Conservation (phyloP, 805 yeast genomes). For the Cyberlindnera petersonii region DNA sequence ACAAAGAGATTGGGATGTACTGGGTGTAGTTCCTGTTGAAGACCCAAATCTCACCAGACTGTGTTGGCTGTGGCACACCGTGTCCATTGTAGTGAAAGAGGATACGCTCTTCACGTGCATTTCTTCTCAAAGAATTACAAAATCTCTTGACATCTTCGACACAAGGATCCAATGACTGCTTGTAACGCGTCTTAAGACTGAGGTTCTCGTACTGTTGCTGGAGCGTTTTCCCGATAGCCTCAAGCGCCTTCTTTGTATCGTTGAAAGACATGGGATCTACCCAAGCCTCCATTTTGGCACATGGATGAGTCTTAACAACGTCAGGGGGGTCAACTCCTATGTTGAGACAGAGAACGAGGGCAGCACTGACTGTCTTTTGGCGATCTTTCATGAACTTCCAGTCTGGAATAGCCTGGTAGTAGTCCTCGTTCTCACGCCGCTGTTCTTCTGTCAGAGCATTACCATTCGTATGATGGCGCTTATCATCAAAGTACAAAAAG, state of each 20-base stretch:
- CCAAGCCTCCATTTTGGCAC: conserved; percentile 91
- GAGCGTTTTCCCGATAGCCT: conserved; percentile 81
- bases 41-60: conserved; percentile 97
- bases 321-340: conserved; percentile 98
- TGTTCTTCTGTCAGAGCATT: conserved; percentile 64
- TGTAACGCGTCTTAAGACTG: conserved; percentile 82
- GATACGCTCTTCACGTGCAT: conserved; percentile 90
- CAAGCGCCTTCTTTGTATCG: conserved; percentile 88
- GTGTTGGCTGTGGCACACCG: conserved; percentile 97
- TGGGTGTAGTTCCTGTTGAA: conserved; percentile 96
- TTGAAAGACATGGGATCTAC: conserved; percentile 78
- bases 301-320: conserved; percentile 85
- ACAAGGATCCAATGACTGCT: conserved; percentile 88
- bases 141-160: conserved; percentile 93
- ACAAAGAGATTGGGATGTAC: conserved; percentile 93
- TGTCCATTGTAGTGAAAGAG: conserved; percentile 96
- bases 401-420: conserved; percentile 71
- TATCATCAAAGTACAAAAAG: conserved; percentile 83
- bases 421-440: conserved; percentile 40
- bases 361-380: conserved; percentile 91
- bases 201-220: conserved; percentile 88
- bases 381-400: conserved; percentile 92
- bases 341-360: conserved; percentile 83
- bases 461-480: conserved; percentile 88
- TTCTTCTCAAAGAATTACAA: conserved; percentile 81